These are phyloP conservation scores for Trichoderma guizhouense DNA, from an alignment of 2,329 filamentous ascomycete species.

Conservation along the genomic window DNA sequence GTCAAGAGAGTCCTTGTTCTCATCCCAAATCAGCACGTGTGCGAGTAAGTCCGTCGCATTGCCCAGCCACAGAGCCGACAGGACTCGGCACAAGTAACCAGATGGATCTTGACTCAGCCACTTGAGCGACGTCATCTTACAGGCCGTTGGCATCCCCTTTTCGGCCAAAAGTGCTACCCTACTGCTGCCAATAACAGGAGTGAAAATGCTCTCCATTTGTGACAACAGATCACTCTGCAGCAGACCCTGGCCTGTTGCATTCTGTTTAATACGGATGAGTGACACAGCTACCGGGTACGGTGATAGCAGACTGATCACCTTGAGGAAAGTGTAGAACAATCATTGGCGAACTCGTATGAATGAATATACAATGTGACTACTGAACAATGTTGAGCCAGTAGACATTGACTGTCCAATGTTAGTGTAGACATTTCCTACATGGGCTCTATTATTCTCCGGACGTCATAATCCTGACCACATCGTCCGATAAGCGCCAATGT, in stretches of 20 bases:
- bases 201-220: background rate
- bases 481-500: background rate
- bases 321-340: background rate
- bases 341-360: background rate
- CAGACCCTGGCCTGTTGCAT: background rate
- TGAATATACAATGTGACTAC: background rate
- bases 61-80: background rate
- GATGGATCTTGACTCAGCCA: slow-evolving; percentile 13
- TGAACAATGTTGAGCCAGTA: background rate
- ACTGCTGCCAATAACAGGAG: background rate
- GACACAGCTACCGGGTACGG: background rate
- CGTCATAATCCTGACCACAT: background rate
- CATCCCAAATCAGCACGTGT: background rate
- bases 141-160: background rate
- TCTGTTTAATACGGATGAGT: background rate
- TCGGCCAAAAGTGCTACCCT: background rate
- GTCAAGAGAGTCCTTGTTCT: background rate
- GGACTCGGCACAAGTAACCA: background rate
- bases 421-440: background rate
- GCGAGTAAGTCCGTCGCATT: background rate
- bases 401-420: background rate
- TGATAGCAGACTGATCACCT: background rate
- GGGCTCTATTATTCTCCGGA: background rate
- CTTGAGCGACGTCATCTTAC: slow-evolving; percentile 15
- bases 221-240: background rate